Percentiles rank a stretch among this genome's conserved stretches.
Conservation (phyloP, 176 grass and related monocot species). For the Elaeis guineensis region DNA sequence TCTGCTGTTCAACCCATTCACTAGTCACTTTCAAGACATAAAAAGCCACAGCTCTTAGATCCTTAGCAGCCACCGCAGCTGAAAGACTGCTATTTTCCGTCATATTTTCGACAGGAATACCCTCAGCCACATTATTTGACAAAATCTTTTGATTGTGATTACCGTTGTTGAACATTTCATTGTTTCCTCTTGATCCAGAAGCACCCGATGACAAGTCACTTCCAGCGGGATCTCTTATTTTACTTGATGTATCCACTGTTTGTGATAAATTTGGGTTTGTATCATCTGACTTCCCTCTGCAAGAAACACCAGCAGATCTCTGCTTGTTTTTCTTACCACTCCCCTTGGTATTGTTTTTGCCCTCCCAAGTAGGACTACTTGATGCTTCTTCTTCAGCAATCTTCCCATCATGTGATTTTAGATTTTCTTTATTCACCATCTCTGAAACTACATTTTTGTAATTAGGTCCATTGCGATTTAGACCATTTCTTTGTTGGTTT, state of each 20-base stretch:
- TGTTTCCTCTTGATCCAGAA: slow-evolving; percentile 29
- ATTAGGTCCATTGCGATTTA: slow-evolving; percentile 30
- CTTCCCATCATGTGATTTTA: slow-evolving; percentile 42
- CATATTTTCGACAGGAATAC: slow-evolving; percentile 10
- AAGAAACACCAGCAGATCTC: slow-evolving; percentile 18
- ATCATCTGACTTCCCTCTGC: slow-evolving; percentile 30
- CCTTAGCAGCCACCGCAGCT: slow-evolving; percentile 35
- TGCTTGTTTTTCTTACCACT: slow-evolving; percentile 33
- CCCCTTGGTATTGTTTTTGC: slow-evolving; percentile 32
- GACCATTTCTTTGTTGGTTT: slow-evolving; percentile 61
- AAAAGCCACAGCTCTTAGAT: slow-evolving; percentile 48
- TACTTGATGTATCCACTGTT: slow-evolving; percentile 18
- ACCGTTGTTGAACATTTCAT: slow-evolving; percentile 26
- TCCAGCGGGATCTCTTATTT: slow-evolving; percentile 26
- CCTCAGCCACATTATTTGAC: slow-evolving; percentile 4
- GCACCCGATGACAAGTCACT: slow-evolving; percentile 20
- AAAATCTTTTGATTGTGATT: slow-evolving; percentile 19
- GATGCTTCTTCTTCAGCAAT: slow-evolving; percentile 16
- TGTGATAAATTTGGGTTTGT: slow-evolving; percentile 15
- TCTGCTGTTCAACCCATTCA: slow-evolving; percentile 44
- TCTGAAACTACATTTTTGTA: slow-evolving; percentile 30
- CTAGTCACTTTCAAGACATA: slow-evolving; percentile 51
- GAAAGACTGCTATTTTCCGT: not conserved
- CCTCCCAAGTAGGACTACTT: slow-evolving; percentile 25
- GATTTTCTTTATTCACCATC: slow-evolving; percentile 25